Base-by-base conservation (phyloP, 129 eudicot genomes). In the Glebionis coronaria region DNA sequence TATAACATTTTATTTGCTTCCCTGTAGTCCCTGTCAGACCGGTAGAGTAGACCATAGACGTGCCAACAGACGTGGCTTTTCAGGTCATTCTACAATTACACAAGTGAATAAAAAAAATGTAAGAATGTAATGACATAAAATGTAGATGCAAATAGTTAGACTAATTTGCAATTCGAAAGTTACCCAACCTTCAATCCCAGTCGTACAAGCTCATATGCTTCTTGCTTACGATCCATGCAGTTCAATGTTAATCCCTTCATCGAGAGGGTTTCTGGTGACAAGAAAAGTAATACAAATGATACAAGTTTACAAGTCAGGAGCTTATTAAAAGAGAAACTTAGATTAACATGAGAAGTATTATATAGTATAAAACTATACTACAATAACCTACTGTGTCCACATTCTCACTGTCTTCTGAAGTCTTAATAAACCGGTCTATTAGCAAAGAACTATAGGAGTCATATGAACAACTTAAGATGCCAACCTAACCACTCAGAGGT, bases 61-160 rank as follows among this genome's bases (percentile, higher is more conserved):
- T 94, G 99, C 99, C 99, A 94, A 73, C 99, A 94, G 38, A 94
- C 97, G 78, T 94, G 99, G 81, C 99, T 94, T 79, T 94, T 94
- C 38, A 94, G 81, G 79, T 94, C 99, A 85, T 94, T 94, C 99
- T 94, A 88, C 86, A 82, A 11, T 67, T 47, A 54, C 57, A 28
- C 9, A 69, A 50, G 53, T 67, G 45, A 27, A 59, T 14, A 19
- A 5, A 62, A 5, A 62, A 11, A 18, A 46, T 57, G 69, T 51
- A 5, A 61, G 6, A 35, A 35, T 21, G 12, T 42, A 45, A 16
- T 21, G 38, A 49, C 68, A 35, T 4, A 18, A 27, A 65, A 64
- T 8, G 49, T 42, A 40, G 44, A 4, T 23, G 27, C 12, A 27
- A 67, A 61, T 9, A 61, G 54, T 11, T 9, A 16, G 25, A 28